phyloP scores from a whole-genome alignment of 208 protist species.

The Leishmania braziliensis region DNA sequence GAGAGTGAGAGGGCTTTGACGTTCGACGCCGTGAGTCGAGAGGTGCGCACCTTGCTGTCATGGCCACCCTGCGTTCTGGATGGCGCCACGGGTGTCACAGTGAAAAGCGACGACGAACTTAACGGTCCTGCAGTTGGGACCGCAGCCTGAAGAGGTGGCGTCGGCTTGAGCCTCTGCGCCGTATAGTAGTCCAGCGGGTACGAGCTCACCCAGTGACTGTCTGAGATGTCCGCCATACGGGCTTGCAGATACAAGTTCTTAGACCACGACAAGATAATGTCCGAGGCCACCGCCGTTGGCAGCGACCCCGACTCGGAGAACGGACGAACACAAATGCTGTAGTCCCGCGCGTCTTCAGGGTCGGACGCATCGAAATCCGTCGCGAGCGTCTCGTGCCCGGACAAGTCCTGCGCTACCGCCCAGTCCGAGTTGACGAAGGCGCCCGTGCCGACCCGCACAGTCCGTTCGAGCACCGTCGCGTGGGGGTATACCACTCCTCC shows the following conservation, averaged over 20 bases:
- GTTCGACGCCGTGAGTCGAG: background rate
- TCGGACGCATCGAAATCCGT: background rate
- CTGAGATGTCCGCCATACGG: slow-evolving; percentile 3
- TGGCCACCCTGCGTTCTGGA: background rate
- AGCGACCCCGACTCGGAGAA: background rate
- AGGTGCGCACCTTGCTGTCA: background rate
- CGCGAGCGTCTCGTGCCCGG: slow-evolving; percentile 5
- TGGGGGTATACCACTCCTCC: slow-evolving; percentile 1
- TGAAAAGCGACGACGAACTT: background rate
- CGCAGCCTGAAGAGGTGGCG: background rate
- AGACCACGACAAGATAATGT: slow-evolving; percentile 33
- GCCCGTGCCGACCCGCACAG: slow-evolving; percentile 14
- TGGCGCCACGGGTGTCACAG: background rate
- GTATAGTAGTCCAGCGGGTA: slow-evolving; percentile 18
- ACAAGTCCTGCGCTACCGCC: slow-evolving; percentile 15
- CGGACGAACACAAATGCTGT: background rate
- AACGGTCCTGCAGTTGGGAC: background rate
- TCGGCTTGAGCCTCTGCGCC: too few relatives aligned
- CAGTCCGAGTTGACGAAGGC: slow-evolving; percentile 5
- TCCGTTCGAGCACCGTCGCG: slow-evolving; percentile 22
- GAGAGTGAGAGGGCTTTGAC: background rate
- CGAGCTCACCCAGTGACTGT: slow-evolving; percentile 13
- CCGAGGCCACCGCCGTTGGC: slow-evolving; percentile 5
- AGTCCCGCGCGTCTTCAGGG: slow-evolving; percentile 4
- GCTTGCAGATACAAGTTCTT: slow-evolving; percentile 27